Base-by-base conservation (phyloP, 768 basidiomycete genomes). In the Russula sp. region DNA sequence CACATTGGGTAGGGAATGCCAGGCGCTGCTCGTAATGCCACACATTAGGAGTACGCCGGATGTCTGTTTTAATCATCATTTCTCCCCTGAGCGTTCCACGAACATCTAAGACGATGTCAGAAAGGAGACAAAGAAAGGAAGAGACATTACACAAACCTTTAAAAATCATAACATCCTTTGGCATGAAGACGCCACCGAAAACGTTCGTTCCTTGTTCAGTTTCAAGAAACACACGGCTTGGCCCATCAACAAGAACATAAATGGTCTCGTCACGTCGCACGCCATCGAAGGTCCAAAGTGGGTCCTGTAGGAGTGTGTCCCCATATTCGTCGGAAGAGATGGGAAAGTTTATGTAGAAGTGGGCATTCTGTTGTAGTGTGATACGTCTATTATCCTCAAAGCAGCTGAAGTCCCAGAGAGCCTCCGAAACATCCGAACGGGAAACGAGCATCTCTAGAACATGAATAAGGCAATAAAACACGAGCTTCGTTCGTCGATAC, bases 301-400 rank as follows among this genome's bases (percentile, higher is more conserved):
- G 59, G 8, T 2, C 6, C 3, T 10, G n/a, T 27, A n/a, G 18
- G 9, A 61, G 55, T 54, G 27, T 11, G n/a, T 4, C 37, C 20
- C 11, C 10, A 44, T 44, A 54, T 47, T 14, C 34, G 6, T 27
- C 13, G 4, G 34, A 4, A 8, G 52, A 34, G 2, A 10, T 4
- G 7, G 34, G 52, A 2, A 53, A 35, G 3, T 8, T 11, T 18
- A 27, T 1, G 39, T 61, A 61, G n/a, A 61, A 61, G 18, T 48
- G 59, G 4, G 59, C 44, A 9, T 61, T 61, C n/a, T 61, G 42
- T 27, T 55, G 20, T 9, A 61, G 53, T 3, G 52, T 55, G 45
- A 61, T 61, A 10, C 53, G 59, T 37, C 14, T 20, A n/a, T 35
- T 6, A 20, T 48, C 59, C 35, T 9, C 22, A 27, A 35, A 48